These are phyloP conservation scores for Sphagnurus paluster DNA, from an alignment of 1,284 basidiomycete genomes.

Conservation along the genomic window DNA sequence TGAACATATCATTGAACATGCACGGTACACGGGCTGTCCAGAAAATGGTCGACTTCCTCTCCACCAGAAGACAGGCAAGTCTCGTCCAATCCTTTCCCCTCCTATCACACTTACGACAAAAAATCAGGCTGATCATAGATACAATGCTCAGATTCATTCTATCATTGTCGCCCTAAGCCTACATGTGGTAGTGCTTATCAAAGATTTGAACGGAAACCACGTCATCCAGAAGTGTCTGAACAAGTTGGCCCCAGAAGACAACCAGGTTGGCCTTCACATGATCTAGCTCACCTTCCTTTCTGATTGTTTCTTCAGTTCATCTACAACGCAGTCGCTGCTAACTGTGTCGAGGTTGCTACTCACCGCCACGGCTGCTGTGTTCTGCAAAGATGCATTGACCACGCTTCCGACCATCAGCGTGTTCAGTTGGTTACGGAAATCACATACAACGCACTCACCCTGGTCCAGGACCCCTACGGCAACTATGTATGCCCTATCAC, in stretches of 20 bases:
- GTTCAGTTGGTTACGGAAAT: constrained; percentile 98
- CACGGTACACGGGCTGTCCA: constrained; percentile 99
- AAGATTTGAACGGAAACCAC: constrained; percentile 99
- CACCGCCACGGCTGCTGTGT: constrained; percentile 99
- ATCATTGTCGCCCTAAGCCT: constrained; percentile 96
- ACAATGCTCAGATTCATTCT: constrained; percentile 91
- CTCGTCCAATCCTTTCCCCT: constrained; percentile 24
- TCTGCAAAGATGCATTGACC: constrained; percentile 97
- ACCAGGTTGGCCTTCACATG: constrained; percentile 64
- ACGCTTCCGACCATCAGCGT: constrained; percentile 94
- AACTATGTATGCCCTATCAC: constrained; percentile 72
- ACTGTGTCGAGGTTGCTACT: constrained; percentile 99
- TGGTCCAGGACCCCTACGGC: constrained; percentile 99
- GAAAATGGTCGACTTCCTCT: constrained; percentile 99
- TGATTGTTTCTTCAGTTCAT: constrained; percentile 72
- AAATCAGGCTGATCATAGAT: constrained; percentile 73
- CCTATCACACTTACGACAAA: constrained; percentile 42
- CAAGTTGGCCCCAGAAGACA: constrained; percentile 96
- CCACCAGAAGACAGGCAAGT: constrained; percentile 89
- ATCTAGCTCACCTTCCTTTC: not conserved
- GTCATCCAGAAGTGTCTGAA: constrained; percentile 99
- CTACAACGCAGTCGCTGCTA: constrained; percentile 98
- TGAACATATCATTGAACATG: constrained; percentile 99
- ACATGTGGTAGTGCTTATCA: constrained; percentile 99
- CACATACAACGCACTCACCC: constrained; percentile 95